These are phyloP conservation scores for Eutrema heterophyllum DNA, from an alignment of 345 rosid species.

Conservation along the genomic window DNA sequence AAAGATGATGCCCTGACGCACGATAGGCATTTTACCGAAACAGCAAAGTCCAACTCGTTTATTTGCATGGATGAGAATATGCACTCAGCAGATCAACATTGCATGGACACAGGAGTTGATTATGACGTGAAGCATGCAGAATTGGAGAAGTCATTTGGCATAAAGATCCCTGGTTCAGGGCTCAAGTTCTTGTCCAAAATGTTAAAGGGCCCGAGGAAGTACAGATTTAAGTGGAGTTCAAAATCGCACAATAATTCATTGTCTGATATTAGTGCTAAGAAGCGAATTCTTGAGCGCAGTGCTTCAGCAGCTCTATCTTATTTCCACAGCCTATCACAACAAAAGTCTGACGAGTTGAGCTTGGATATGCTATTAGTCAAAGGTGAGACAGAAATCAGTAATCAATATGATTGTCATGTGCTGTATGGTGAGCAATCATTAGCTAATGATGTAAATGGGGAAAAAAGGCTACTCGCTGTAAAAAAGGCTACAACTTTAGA, in stretches of 20 bases:
- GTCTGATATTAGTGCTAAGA: conserved; percentile 52
- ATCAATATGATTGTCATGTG: conserved; percentile 9
- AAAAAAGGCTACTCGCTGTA: conserved; percentile 1
- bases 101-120: conserved; percentile 71
- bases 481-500: conserved; percentile 25
- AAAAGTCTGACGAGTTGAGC: conserved; percentile 33
- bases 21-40: conserved; percentile 34
- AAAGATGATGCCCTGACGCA: conserved; percentile 43
- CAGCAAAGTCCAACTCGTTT: conserved; percentile 43
- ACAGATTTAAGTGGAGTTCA: conserved; percentile 58
- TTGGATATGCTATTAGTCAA: conserved; percentile 38
- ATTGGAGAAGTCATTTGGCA: conserved; percentile 88
- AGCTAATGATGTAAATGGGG: conserved; percentile 27
- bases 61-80: conserved; percentile 64
- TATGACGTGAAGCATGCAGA: conserved; percentile 86
- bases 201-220: conserved; percentile 55
- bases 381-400: conserved; percentile 33
- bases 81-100: conserved; percentile 77
- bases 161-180: conserved; percentile 69
- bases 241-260: conserved; percentile 42
- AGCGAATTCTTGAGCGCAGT: conserved; percentile 71
- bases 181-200: conserved; percentile 61
- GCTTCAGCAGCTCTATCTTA: conserved; percentile 64
- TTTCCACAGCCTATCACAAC: conserved; percentile 49
- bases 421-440: conserved; percentile 20